phyloP scores from a whole-genome alignment of 2,329 filamentous ascomycete genomes.

The Pseudogymnoascus sp. region DNA sequence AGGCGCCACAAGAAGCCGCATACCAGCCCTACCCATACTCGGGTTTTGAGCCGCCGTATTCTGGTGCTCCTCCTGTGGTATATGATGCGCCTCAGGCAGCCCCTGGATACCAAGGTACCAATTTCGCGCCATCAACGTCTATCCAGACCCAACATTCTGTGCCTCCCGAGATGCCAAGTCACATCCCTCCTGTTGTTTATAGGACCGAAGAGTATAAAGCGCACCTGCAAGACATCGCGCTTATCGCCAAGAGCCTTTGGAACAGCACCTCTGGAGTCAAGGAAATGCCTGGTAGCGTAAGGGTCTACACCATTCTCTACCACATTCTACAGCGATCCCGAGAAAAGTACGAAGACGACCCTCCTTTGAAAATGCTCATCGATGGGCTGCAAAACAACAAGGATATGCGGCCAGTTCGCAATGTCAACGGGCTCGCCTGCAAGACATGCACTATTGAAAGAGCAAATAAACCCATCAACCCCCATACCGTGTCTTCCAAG shows the following conservation, averaged over 20 bases:
- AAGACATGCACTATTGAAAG: conserved; percentile 41
- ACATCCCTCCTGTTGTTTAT: conserved; percentile 15
- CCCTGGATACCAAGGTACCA: not conserved
- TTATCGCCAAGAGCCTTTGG: conserved; percentile 55
- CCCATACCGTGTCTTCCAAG: conserved; percentile 13
- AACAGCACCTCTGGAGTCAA: conserved; percentile 49
- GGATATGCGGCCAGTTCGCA: conserved; percentile 48
- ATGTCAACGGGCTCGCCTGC: conserved; percentile 46
- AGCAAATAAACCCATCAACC: conserved; percentile 34
- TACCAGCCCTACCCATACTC: not conserved
- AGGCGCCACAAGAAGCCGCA: not conserved
- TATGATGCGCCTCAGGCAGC: not conserved
- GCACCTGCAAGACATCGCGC: conserved; percentile 46
- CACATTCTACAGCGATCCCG: conserved; percentile 52
- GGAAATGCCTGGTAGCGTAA: conserved; percentile 53
- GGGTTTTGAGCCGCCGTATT: not conserved
- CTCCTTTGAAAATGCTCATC: conserved; percentile 50
- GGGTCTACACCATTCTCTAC: conserved; percentile 55
- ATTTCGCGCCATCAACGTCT: conserved; percentile 16
- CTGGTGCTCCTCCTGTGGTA: not conserved
- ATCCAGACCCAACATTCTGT: conserved; percentile 14
- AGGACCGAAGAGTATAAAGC: conserved; percentile 36
- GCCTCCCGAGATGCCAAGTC: conserved; percentile 15
- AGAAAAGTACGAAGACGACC: conserved; percentile 47
- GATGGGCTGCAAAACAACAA: conserved; percentile 49